Base-by-base conservation (phyloP, 148 eudicot species). In the Gaultheria prostrata region DNA sequence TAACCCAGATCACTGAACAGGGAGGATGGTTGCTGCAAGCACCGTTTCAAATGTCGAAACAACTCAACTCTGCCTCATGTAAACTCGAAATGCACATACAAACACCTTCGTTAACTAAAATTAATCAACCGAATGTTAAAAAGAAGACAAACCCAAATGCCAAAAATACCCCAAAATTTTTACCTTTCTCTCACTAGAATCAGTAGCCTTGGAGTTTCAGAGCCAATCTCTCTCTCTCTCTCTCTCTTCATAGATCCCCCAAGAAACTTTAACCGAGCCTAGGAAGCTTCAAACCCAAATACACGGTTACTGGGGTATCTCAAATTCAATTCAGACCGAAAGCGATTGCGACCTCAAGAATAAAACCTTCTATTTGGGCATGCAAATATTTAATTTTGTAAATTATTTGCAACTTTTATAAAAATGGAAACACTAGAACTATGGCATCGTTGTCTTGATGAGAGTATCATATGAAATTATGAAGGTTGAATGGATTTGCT, bases 111-210 rank as follows among this genome's bases (percentile, higher is more conserved):
- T 33, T 53, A 39, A 30, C 67, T n/a, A 81, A 50, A 30, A 49
- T n/a, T 26, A 56, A 65, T 14, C 46, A 11, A 21, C 61, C 45
- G 67, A 72, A 71, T 20, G 65, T 28, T 35, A 18, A 30, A 24
- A 15, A 35, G 83, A 67, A 65, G 33, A 82, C 49, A 82, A 51
- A 39, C 78, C 77, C 49, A 82, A 70, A 72, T 82, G 69, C 33
- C 59, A 72, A 70, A 70, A 72, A 82, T n/a, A 39, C 84, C 78
- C 45, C 46, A 30, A 72, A 82, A 35, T 28, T 24, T 35, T 71
- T 72, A 82, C 84, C 84, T 82, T 51, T 70, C 43, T 71, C 67
- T 69, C 77, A 32, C 77, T 50, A 33, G 32, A 82, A 50, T 18
- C 30, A 1, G 21, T 20, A 48, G 45, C 11, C 51, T 28, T 2